phyloP scores from a whole-genome alignment of 2,329 filamentous ascomycete genomes.

The Monosporascus cannonballus region DNA sequence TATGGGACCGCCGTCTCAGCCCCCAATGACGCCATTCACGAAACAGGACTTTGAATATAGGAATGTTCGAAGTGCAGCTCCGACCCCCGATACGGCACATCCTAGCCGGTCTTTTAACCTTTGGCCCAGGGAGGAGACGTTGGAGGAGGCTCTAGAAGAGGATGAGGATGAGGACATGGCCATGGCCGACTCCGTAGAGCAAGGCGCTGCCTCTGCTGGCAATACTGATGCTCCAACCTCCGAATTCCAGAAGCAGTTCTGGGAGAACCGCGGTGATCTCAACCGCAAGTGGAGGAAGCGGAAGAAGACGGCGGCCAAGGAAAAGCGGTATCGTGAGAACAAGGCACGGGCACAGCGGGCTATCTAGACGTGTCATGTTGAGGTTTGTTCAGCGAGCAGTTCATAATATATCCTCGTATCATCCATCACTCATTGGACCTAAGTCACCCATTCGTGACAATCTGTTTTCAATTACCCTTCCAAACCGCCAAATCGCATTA shows the following conservation, averaged over 20 bases:
- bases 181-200: constrained; percentile 8
- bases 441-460: no score
- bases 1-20: constrained; percentile 21
- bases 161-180: constrained; percentile 22
- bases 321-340: constrained; percentile 62
- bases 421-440: no score
- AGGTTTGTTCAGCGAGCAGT: no score
- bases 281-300: constrained; percentile 62
- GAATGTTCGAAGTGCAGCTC: constrained; percentile 77
- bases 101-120: constrained; percentile 58
- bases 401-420: no score
- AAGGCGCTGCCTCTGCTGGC: neutral
- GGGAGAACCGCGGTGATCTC: constrained; percentile 58
- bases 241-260: constrained; percentile 64
- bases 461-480: no score
- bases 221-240: constrained; percentile 19
- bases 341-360: constrained; percentile 44
- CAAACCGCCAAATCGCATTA: no score
- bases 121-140: constrained; percentile 35
- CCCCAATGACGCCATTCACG: constrained; percentile 78
- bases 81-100: constrained; percentile 88
- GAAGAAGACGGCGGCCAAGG: constrained; percentile 57
- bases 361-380: constrained; percentile 19
- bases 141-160: constrained; percentile 26
- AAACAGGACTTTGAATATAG: constrained; percentile 71